Evolutionary conservation across 2,329 filamentous ascomycete species (phyloP).

Genomic region (Penicillium sp.): DNA sequence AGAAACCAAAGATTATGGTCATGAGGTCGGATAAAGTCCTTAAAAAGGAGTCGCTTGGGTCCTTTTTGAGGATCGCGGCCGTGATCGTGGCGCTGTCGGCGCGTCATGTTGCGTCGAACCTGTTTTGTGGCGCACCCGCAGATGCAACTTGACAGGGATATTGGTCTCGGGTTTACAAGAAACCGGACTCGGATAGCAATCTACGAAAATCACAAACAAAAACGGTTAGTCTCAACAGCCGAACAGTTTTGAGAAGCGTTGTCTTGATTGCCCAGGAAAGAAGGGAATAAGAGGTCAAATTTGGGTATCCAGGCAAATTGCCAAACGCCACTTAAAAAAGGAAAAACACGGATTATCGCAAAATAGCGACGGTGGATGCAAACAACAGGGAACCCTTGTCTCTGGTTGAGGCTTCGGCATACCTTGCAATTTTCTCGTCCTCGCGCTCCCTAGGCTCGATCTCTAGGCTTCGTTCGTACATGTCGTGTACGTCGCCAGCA

Average conservation of each 20-base stretch:
- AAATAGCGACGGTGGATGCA: constrained; percentile 35
- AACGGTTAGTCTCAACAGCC: constrained; percentile 36
- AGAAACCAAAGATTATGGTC: constrained; percentile 8
- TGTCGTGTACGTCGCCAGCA: constrained; percentile 95
- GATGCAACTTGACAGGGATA: constrained; percentile 24
- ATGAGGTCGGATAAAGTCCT: constrained; percentile 3
- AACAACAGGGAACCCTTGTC: constrained; percentile 36
- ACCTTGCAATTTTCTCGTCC: constrained; percentile 99
- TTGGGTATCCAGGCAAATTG: constrained; percentile 34
- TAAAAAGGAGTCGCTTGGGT: constrained; percentile 1
- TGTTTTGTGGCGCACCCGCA: constrained; percentile 19
- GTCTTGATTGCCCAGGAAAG: constrained; percentile 5
- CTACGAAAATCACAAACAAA: constrained; percentile 37
- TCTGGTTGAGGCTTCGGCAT: constrained; percentile 46
- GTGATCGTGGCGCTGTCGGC: constrained; percentile 7
- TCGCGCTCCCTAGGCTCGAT: constrained; percentile 95
- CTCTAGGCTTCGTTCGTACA: constrained; percentile 95
- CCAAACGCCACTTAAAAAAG: constrained; percentile 19
- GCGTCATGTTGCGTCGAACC: constrained; percentile 8
- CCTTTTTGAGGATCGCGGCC: constrained; percentile 10
- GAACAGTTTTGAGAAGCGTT: constrained; percentile 14
- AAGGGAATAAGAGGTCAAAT: constrained; percentile 25
- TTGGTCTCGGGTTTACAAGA: constrained; percentile 40
- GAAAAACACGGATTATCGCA: constrained; percentile 31
- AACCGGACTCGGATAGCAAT: constrained; percentile 52